phyloP scores from a whole-genome alignment of 257 asterid species.

The Cordia subcordata region DNA sequence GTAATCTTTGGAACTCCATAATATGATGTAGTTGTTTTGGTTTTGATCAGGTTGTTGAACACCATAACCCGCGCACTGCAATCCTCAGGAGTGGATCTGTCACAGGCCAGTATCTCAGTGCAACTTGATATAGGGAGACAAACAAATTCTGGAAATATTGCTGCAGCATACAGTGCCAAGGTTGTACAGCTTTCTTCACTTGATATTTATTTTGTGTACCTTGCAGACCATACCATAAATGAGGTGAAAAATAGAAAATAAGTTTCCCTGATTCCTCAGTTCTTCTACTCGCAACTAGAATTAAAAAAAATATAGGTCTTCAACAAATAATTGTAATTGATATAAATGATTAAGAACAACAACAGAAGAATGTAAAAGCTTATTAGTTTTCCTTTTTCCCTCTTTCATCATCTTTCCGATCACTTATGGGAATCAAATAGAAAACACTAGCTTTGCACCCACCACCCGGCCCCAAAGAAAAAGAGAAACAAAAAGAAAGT shows the following conservation, averaged over 20 bases:
- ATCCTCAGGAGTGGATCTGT: constrained; percentile 62
- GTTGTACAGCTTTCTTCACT: constrained; percentile 21
- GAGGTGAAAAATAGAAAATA: neutral
- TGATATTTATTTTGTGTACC: neutral
- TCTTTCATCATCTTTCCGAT: too few relatives aligned
- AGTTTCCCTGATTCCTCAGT: neutral
- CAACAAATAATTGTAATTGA: too few relatives aligned
- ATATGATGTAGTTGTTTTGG: constrained; percentile 7
- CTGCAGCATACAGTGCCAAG: constrained; percentile 17
- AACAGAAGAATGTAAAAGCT: too few relatives aligned
- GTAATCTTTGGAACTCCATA: neutral
- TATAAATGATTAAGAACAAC: too few relatives aligned
- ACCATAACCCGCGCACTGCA: constrained; percentile 43
- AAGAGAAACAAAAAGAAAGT: too few relatives aligned
- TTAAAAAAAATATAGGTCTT: too few relatives aligned
- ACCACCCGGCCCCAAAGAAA: too few relatives aligned
- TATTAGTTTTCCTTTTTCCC: too few relatives aligned
- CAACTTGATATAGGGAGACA: constrained; percentile 56
- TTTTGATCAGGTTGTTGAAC: constrained; percentile 38
- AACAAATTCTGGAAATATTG: constrained; percentile 21
- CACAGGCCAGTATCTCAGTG: constrained; percentile 51
- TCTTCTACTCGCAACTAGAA: too few relatives aligned
- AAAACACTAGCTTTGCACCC: too few relatives aligned
- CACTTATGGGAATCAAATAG: too few relatives aligned
- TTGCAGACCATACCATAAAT: neutral